phyloP scores from a whole-genome alignment of 768 basidiomycete genomes.

The Panaeolus cyanescens region DNA sequence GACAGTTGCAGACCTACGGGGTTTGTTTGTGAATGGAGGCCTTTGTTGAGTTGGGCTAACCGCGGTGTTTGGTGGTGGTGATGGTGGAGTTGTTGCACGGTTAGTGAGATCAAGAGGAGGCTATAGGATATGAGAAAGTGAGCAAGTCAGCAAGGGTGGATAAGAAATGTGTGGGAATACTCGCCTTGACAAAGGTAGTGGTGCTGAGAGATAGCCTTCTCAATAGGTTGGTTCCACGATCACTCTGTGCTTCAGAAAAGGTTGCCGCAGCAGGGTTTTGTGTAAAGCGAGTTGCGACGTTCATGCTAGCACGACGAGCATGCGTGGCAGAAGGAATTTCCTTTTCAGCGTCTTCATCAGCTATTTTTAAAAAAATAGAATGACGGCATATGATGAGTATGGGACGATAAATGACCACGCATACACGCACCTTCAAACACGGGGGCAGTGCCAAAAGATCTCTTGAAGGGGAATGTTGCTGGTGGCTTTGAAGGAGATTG shows the following conservation, averaged over 20 bases:
- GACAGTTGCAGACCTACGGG: slow-evolving; percentile 64
- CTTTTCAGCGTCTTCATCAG: slow-evolving; percentile 39
- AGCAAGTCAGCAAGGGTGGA: slow-evolving; percentile 9
- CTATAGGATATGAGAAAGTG: slow-evolving; percentile 20
- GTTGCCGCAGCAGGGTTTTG: slow-evolving; percentile 38
- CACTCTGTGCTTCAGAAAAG: slow-evolving; percentile 52
- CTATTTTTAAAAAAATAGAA: slow-evolving; percentile 6
- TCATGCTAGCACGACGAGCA: slow-evolving; percentile 63
- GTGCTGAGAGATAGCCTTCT: slow-evolving; percentile 74
- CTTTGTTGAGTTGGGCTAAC: slow-evolving; percentile 37
- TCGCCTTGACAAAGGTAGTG: slow-evolving; percentile 56
- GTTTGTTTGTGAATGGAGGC: slow-evolving; percentile 32
- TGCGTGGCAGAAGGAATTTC: slow-evolving; percentile 47
- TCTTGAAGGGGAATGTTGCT: slow-evolving; percentile 63
- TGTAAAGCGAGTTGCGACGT: slow-evolving; percentile 54
- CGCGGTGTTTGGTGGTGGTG: slow-evolving; percentile 55
- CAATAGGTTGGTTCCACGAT: slow-evolving; percentile 71
- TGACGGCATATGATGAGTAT: neutral
- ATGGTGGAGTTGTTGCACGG: slow-evolving; percentile 36
- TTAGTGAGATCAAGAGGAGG: slow-evolving; percentile 28
- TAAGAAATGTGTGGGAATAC: slow-evolving; percentile 21
- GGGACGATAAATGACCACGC: neutral
- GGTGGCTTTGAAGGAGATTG: slow-evolving; percentile 60
- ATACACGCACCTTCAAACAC: slow-evolving; percentile 59
- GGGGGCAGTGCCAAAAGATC: slow-evolving; percentile 54